Percentiles rank a stretch among this genome's conserved stretches.
phyloP scores from a whole-genome alignment of 768 basidiomycete genomes.

The Boletus subparvulus region DNA sequence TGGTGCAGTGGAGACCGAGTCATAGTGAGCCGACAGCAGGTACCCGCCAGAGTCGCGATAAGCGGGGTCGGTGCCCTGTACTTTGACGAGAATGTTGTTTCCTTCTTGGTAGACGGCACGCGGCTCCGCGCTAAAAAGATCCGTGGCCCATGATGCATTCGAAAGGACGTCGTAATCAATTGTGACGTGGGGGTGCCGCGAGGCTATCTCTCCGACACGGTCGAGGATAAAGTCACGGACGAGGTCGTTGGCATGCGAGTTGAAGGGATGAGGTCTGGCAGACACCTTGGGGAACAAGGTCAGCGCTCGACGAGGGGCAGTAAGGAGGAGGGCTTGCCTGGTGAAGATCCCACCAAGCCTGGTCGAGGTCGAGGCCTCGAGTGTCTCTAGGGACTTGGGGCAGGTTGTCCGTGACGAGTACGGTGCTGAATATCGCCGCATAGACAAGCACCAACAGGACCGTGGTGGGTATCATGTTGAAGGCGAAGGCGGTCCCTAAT shows the following conservation, averaged over 20 bases:
- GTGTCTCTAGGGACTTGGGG: slow-evolving; percentile 45
- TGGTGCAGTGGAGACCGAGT: slow-evolving; percentile 72
- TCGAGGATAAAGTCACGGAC: slow-evolving; percentile 60
- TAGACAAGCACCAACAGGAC: slow-evolving; percentile 50
- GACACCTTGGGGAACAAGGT: slow-evolving; percentile 47
- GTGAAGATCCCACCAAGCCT: slow-evolving; percentile 61
- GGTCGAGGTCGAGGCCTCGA: slow-evolving; percentile 46
- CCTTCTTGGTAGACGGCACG: slow-evolving; percentile 58
- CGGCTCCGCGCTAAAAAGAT: slow-evolving; percentile 12
- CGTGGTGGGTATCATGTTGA: slow-evolving; percentile 44
- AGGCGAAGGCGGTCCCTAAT: slow-evolving; percentile 32
- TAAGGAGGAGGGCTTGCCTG: slow-evolving; percentile 35
- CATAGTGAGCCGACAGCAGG: slow-evolving; percentile 79
- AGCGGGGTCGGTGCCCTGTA: slow-evolving; percentile 49
- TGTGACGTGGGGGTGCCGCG: slow-evolving; percentile 45
- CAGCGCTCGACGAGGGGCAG: not conserved
- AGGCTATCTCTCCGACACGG: slow-evolving; percentile 49
- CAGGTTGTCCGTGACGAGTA: slow-evolving; percentile 50
- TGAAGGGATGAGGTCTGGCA: slow-evolving; percentile 70
- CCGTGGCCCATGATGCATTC: slow-evolving; percentile 47
- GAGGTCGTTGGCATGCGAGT: slow-evolving; percentile 72
- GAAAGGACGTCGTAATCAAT: slow-evolving; percentile 51
- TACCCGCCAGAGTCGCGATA: slow-evolving; percentile 43
- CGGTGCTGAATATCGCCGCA: slow-evolving; percentile 42
- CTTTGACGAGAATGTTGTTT: slow-evolving; percentile 64